phyloP scores from a whole-genome alignment of 495 filamentous ascomycete species.

The Echria macrotheca region DNA sequence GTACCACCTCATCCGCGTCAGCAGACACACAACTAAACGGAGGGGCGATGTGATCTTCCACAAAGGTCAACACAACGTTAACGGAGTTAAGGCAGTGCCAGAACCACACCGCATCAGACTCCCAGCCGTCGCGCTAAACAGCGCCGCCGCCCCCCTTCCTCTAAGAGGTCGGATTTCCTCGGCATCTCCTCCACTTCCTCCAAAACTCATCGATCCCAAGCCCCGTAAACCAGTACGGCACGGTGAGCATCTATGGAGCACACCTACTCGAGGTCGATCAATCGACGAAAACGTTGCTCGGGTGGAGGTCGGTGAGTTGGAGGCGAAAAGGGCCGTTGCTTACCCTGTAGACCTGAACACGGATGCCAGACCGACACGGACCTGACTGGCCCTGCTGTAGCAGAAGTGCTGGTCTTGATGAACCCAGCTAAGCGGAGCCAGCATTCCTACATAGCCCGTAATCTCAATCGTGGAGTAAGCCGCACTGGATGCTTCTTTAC shows the following conservation, averaged over 20 bases:
- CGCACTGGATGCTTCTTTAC: too few relatives aligned
- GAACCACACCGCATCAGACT: constrained; percentile 21
- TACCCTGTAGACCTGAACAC: too few relatives aligned
- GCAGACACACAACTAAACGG: constrained; percentile 12
- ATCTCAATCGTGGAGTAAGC: too few relatives aligned
- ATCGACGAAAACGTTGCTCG: constrained; percentile 36
- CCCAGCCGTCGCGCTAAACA: constrained; percentile 14
- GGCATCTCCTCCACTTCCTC: constrained; percentile 12
- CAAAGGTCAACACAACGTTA: constrained; percentile 22
- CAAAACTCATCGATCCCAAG: constrained; percentile 17
- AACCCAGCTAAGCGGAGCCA: too few relatives aligned
- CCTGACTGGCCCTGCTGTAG: too few relatives aligned
- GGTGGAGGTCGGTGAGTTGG: constrained; percentile 21
- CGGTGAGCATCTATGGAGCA: constrained; percentile 23
- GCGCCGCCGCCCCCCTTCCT: background rate
- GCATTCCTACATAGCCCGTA: too few relatives aligned
- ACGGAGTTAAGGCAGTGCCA: constrained; percentile 17
- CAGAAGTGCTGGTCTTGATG: too few relatives aligned
- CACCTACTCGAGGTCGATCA: constrained; percentile 25
- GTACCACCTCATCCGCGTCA: constrained; percentile 14
- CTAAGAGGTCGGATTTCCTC: background rate
- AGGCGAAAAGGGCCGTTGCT: constrained; percentile 23
- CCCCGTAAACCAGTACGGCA: constrained; percentile 32
- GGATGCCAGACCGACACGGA: too few relatives aligned
- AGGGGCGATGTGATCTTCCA: constrained; percentile 22